Evolutionary conservation across 164 flowering plant species (phyloP), one percentile per base, ranked within the genome.

Genomic region (Annona cherimola): DNA sequence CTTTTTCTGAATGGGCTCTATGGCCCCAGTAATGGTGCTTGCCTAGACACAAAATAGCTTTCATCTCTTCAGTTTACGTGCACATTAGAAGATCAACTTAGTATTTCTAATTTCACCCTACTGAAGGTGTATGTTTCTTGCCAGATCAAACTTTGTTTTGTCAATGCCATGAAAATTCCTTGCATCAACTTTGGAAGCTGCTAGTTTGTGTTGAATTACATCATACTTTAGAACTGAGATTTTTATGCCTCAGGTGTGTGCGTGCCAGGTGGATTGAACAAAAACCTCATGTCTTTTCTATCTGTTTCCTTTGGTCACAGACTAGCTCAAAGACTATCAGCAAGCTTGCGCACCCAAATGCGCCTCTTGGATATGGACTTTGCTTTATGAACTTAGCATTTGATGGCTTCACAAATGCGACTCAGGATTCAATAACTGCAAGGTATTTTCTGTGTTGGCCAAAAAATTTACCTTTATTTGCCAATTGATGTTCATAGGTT

Each of bases 321-420:
- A 90, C 98, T 66, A 95, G 96, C 83, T 87, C 98, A 59, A 93
- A 95, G 85, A 93, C 96, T 59, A 90, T 90, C 41, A 89, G 90
- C 87, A 95, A 93, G 86, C 84, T 95, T 71, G 99, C 99, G 14
- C 84, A 85, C 77, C 99, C 99, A 55, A 93, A 95, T 82, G 98
- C 99, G 26, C 97, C 97, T 63, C 89, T 95, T 68, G 99, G 98
- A 71, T 95, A 95, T 81, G 95, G 93, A 57, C 85, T 93, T 57
- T 95, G 99, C 81, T 93, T 91, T 73, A 76, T 95, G 74, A 95
- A 95, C 87, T 87, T 95, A 39, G 91, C 92, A 20, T 90, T 95
- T 76, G 99, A 95, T 83, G 99, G 99, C 61, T 95, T 93, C 75
- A 95, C 99, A 68, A 95, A 95, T 79, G 97, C 98, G 4, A 91